phyloP scores from a whole-genome alignment of 441 rosid genomes.

The Populus hybrid region DNA sequence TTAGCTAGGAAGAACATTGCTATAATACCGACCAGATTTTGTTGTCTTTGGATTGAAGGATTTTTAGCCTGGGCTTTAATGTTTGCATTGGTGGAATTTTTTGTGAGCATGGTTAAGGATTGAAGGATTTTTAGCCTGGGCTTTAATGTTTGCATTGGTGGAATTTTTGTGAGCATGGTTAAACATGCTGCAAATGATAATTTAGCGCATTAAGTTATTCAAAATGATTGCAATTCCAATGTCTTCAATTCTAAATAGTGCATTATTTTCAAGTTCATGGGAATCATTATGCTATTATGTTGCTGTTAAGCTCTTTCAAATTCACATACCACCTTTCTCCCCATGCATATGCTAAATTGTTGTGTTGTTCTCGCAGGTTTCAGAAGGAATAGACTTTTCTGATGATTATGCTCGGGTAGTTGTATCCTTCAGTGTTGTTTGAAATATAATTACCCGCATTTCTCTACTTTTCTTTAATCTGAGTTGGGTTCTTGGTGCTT shows the following conservation, averaged over 20 bases:
- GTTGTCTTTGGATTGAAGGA: background rate
- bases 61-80: background rate
- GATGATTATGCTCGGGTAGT: conserved; percentile 98
- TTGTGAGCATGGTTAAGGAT: background rate
- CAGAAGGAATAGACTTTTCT: conserved; percentile 96
- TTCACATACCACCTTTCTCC: background rate
- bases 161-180: background rate
- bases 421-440: conserved; percentile 63
- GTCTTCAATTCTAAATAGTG: background rate
- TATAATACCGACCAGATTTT: background rate
- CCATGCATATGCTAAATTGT: background rate
- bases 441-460: conserved; percentile 13
- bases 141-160: background rate
- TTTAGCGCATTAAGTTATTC: background rate
- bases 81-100: background rate
- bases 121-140: background rate
- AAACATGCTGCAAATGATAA: background rate
- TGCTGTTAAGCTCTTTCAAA: background rate
- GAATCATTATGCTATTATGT: background rate
- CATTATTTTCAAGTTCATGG: background rate
- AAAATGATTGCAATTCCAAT: background rate
- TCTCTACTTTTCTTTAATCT: conserved; percentile 2
- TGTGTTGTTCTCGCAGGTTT: conserved; percentile 63
- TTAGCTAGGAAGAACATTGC: background rate
- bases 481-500: background rate